A percentile compares a stretch with the other conserved stretches of the same genome.
These are phyloP conservation scores for Metarhizium robertsii DNA, from an alignment of 2,329 filamentous ascomycete genomes.

Conservation along the genomic window DNA sequence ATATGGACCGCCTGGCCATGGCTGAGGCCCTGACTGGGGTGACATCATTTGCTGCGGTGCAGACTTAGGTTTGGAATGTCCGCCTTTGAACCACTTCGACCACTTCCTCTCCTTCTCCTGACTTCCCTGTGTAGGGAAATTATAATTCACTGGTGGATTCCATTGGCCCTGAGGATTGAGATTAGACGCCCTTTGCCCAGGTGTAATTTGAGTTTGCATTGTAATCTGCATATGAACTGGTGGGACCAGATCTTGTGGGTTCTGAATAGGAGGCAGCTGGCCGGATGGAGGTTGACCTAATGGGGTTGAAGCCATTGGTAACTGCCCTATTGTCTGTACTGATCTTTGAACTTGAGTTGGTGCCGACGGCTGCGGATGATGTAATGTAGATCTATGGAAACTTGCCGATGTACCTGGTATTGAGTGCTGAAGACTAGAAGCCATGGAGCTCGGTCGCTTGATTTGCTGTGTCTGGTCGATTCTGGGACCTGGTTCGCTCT, in stretches of 20 bases:
- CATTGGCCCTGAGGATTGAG: not conserved
- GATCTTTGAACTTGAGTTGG: not conserved
- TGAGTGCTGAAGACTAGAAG: conserved; percentile 3
- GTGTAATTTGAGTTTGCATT: not conserved
- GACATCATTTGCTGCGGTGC: too few relatives aligned
- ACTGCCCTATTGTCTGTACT: not conserved
- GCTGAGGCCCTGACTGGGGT: too few relatives aligned
- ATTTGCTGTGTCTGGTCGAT: not conserved
- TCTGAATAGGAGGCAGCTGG: not conserved
- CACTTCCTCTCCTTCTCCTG: too few relatives aligned
- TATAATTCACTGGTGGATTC: too few relatives aligned
- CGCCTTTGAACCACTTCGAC: too few relatives aligned
- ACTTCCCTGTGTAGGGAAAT: too few relatives aligned
- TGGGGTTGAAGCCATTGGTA: not conserved
- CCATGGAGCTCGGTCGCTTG: not conserved
- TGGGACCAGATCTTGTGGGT: not conserved
- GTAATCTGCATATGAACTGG: not conserved
- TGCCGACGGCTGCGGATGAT: not conserved
- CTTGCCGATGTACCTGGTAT: not conserved
- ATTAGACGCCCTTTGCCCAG: not conserved
- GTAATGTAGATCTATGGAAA: not conserved
- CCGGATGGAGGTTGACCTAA: not conserved
- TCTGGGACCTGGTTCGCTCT: not conserved
- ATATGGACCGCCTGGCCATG: too few relatives aligned
- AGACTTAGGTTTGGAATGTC: too few relatives aligned